Percentiles rank a stretch among this genome's conserved stretches.
Evolutionary conservation across 2,329 filamentous ascomycete genomes (phyloP).

Genomic region (Paraphoma chrysanthemicola): DNA sequence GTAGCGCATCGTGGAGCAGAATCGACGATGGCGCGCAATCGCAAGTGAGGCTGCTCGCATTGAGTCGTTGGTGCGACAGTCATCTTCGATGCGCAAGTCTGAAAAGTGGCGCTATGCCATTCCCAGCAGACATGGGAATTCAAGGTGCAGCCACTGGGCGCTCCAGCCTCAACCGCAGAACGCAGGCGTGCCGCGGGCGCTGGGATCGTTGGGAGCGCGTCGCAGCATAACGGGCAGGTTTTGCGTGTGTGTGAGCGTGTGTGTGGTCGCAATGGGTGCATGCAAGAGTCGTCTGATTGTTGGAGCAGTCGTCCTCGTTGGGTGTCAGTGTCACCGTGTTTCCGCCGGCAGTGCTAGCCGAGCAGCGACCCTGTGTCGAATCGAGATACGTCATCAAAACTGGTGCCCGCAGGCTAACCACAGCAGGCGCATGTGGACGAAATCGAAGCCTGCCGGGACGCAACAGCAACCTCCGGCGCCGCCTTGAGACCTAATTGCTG

Average conservation of each 20-base stretch:
- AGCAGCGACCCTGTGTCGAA: neutral
- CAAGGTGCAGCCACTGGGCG: neutral
- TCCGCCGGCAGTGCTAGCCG: neutral
- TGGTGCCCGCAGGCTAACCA: neutral
- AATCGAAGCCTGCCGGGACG: neutral
- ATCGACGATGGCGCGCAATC: too few species aligned
- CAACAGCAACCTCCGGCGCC: neutral
- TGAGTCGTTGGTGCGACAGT: constrained; percentile 1
- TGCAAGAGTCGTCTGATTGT: neutral
- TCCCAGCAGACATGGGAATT: neutral
- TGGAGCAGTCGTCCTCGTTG: neutral
- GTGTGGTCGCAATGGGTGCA: neutral
- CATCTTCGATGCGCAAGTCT: neutral
- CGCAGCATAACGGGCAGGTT: neutral
- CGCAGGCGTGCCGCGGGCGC: neutral
- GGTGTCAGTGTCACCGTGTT: neutral
- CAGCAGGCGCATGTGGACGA: neutral
- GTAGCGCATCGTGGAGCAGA: neutral
- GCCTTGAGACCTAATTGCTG: neutral
- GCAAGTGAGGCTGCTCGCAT: neutral
- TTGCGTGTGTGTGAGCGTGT: neutral
- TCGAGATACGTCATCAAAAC: neutral
- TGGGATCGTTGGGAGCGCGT: neutral
- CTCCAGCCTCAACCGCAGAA: neutral
- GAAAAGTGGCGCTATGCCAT: neutral